Conservation (phyloP, 2,329 filamentous ascomycete genomes). For the Aspergillus transmontanensis region DNA sequence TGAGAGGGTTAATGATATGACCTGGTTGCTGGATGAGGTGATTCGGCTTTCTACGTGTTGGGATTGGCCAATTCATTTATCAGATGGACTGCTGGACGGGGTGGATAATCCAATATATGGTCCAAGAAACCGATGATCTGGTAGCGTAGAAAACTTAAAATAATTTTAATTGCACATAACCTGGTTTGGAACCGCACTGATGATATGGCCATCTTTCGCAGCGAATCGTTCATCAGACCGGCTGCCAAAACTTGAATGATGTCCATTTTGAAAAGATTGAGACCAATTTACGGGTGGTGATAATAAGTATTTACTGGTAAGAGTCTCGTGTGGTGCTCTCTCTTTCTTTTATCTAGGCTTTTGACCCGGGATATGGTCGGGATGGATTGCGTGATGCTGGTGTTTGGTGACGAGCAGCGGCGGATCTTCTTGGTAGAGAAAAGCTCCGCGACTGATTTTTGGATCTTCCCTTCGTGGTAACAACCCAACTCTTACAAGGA, state of each 20-base stretch:
- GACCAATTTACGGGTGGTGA: not conserved
- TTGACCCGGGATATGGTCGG: not conserved
- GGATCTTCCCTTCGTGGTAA: not conserved
- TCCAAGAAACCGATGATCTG: not conserved
- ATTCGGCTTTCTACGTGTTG: not conserved
- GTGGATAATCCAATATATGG: not conserved
- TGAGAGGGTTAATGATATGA: not conserved
- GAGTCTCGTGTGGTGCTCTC: fast-evolving
- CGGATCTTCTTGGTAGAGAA: not conserved
- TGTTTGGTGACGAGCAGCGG: not conserved
- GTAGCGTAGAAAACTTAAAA: not conserved
- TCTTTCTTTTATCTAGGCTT: not conserved
- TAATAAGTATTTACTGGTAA: not conserved
- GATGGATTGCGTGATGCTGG: not conserved
- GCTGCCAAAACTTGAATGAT: not conserved
- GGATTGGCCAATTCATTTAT: not conserved
- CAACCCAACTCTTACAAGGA: no score
- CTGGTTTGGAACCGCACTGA: no score
- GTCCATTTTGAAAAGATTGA: no score
- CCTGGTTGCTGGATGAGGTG: not conserved
- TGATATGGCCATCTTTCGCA: not conserved
- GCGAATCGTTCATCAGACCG: fast-evolving
- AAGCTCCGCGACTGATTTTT: not conserved
- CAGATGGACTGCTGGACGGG: not conserved
- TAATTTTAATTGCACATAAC: not conserved